Percentiles rank a stretch among this genome's conserved stretches.
Evolutionary conservation across 1,139 yeast genomes (phyloP).

Genomic region (Scheffersomyces cryptocercus): DNA sequence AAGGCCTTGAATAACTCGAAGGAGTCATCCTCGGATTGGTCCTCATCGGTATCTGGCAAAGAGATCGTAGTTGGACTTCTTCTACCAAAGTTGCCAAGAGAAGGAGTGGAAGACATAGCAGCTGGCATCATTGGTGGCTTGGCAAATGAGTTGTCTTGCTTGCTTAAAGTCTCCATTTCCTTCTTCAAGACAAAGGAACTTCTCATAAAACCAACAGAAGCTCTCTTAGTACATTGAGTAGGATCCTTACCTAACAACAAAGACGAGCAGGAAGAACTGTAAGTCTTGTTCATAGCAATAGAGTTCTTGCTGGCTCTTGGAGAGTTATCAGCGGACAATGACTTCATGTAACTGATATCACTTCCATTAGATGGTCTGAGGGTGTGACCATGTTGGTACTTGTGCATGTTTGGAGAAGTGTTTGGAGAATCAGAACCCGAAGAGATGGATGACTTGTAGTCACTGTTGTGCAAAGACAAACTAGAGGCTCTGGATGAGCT

Average conservation of each 20-base stretch:
- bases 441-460: slow-evolving; percentile 29
- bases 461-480: slow-evolving; percentile 44
- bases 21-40: slow-evolving; percentile 8
- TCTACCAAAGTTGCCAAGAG: slow-evolving; percentile 4
- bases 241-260: slow-evolving; percentile 6
- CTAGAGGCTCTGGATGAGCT: slow-evolving; percentile 38
- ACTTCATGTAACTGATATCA: slow-evolving; percentile 13
- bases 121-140: slow-evolving; percentile 33
- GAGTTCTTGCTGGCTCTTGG: no score
- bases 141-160: slow-evolving; percentile 32
- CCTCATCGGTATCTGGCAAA: slow-evolving; percentile 4
- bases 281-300: slow-evolving; percentile 1
- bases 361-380: slow-evolving; percentile 12
- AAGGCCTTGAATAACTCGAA: slow-evolving; percentile 9
- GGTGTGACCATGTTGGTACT: slow-evolving; percentile 6
- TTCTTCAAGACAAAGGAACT: slow-evolving; percentile 28
- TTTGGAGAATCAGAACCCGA: slow-evolving; percentile 14
- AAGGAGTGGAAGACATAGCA: slow-evolving; percentile 11
- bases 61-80: slow-evolving; percentile 1
- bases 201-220: slow-evolving; percentile 28
- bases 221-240: slow-evolving; percentile 13
- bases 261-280: slow-evolving; percentile 7
- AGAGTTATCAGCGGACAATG: slow-evolving; percentile 9
- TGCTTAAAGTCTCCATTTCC: slow-evolving; percentile 25
- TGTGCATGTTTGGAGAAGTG: slow-evolving; percentile 16